phyloP scores from a whole-genome alignment of 345 rosid genomes.

The Eucalyptus sp. region DNA sequence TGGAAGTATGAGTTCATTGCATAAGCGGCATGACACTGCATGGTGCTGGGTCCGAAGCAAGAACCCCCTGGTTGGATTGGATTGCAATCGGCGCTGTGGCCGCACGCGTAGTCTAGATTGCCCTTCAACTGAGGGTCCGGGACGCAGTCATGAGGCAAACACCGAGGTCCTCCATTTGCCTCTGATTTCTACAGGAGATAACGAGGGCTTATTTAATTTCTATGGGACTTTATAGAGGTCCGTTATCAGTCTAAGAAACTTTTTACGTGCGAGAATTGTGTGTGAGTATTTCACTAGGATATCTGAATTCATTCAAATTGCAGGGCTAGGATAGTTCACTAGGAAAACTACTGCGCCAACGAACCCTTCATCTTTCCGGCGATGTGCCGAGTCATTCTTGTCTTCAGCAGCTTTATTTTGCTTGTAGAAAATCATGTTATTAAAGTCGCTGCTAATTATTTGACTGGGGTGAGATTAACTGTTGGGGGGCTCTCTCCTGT shows the following conservation, averaged over 20 bases:
- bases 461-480: too few relatives aligned
- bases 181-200: background rate
- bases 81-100: constrained; percentile 49
- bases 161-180: constrained; percentile 30
- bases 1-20: constrained; percentile 85
- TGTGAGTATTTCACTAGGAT: background rate
- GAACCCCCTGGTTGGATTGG: constrained; percentile 58
- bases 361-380: too few relatives aligned
- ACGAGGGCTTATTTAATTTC: background rate
- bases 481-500: background rate
- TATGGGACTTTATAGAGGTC: background rate
- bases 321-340: background rate
- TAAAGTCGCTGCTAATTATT: too few relatives aligned
- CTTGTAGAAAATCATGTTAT: too few relatives aligned
- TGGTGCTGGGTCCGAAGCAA: constrained; percentile 66
- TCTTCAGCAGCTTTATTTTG: too few relatives aligned
- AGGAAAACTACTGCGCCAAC: too few relatives aligned
- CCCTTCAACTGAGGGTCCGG: constrained; percentile 52
- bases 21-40: constrained; percentile 57
- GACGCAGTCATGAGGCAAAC: constrained; percentile 46
- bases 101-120: constrained; percentile 66
- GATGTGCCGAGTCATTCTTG: too few relatives aligned
- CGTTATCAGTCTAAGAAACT: background rate
- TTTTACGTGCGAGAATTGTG: background rate
- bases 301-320: background rate